These are phyloP conservation scores for Tuber umbilicatum DNA, from an alignment of 495 filamentous ascomycete species.

Conservation along the genomic window DNA sequence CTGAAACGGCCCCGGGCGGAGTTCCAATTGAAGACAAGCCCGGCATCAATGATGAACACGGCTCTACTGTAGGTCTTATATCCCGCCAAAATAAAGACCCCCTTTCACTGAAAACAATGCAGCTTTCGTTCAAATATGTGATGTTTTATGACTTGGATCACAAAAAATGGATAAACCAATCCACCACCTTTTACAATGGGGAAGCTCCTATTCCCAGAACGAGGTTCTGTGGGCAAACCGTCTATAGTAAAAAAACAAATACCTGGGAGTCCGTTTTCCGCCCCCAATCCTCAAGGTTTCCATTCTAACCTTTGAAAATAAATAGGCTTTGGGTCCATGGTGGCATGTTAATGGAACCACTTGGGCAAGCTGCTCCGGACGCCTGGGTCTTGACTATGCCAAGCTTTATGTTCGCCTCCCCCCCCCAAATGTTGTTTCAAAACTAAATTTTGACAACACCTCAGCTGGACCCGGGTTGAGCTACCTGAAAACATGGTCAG, in stretches of 20 bases:
- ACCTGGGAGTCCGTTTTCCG: conserved; percentile 21
- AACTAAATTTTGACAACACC: not conserved
- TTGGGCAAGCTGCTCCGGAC: conserved; percentile 13
- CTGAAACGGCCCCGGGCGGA: conserved; percentile 6
- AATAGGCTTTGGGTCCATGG: conserved; percentile 23
- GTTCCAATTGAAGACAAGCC: not conserved
- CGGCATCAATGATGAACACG: conserved; percentile 12
- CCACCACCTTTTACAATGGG: conserved; percentile 17
- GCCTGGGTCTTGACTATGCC: conserved; percentile 27
- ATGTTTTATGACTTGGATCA: conserved; percentile 16
- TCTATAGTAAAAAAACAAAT: conserved; percentile 20
- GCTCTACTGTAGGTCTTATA: conserved; percentile 5
- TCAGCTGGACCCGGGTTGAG: conserved; percentile 19
- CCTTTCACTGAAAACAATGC: not conserved
- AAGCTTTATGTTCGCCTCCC: conserved; percentile 21
- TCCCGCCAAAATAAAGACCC: not conserved
- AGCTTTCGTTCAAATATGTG: conserved; percentile 12
- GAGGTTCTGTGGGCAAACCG: conserved; percentile 18
- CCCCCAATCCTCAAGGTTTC: not conserved
- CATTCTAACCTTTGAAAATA: not conserved
- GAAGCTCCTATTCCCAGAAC: conserved; percentile 13
- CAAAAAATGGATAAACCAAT: conserved; percentile 20
- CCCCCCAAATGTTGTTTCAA: not conserved
- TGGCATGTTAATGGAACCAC: conserved; percentile 10
- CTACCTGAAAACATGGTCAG: conserved; percentile 7